Conservation (phyloP, 352 stramenopile species). For the Saprolegnia parasitica region DNA sequence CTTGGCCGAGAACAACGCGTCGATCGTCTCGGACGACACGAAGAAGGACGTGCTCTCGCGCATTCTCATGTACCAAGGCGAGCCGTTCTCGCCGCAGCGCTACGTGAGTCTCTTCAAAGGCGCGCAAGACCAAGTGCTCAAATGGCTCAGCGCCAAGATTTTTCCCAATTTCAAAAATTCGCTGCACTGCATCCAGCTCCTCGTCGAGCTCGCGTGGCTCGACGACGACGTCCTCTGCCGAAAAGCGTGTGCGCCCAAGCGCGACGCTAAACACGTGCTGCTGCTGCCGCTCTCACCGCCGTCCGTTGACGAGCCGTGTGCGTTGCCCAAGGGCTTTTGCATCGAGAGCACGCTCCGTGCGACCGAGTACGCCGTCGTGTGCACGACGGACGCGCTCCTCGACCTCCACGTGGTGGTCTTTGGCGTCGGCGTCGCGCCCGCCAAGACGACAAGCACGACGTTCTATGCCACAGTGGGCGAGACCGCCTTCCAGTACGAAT, state of each 20-base stretch:
- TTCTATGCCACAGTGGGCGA: conserved; percentile 5
- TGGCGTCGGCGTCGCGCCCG: not conserved
- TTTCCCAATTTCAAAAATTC: conserved; percentile 60
- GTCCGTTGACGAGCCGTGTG: not conserved
- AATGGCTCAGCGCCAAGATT: conserved; percentile 60
- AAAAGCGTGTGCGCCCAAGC: conserved; percentile 30
- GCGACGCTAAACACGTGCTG: not conserved
- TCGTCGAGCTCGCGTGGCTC: conserved; percentile 68
- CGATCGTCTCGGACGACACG: conserved; percentile 43
- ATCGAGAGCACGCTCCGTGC: not conserved
- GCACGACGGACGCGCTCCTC: not conserved
- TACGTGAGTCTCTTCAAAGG: conserved; percentile 68
- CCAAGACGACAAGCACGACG: not conserved
- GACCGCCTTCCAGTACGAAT: not conserved
- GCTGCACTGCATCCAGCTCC: conserved; percentile 54
- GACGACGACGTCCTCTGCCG: conserved; percentile 39
- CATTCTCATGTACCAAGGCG: conserved; percentile 65
- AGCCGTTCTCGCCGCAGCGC: conserved; percentile 63
- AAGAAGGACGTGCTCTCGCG: conserved; percentile 56
- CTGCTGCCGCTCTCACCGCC: conserved; percentile 15
- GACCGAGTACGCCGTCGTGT: not conserved
- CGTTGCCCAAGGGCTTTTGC: not conserved
- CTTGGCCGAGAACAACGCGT: conserved; percentile 44
- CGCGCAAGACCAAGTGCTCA: conserved; percentile 64
- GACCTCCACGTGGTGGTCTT: conserved; percentile 5